phyloP scores from a whole-genome alignment of 225 moss, liverwort and hornwort species.

The Neckera pumila region DNA sequence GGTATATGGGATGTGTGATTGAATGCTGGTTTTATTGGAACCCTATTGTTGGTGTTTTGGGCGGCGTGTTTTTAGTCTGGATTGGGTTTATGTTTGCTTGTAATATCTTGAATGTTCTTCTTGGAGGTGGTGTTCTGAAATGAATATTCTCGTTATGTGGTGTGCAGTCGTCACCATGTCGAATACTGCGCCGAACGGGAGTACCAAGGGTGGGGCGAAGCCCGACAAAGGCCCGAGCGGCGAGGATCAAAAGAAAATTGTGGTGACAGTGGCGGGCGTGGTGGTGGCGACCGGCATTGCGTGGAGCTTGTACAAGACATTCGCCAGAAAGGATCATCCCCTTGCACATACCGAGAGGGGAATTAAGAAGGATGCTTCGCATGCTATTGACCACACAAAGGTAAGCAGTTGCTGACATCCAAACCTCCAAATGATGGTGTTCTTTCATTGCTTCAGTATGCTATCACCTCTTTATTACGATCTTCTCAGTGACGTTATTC shows the following conservation, averaged over 20 bases:
- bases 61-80: not conserved
- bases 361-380: constrained; percentile 17
- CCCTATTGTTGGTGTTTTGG: not conserved
- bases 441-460: not conserved
- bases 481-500: not conserved
- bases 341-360: constrained; percentile 22
- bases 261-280: constrained; percentile 24
- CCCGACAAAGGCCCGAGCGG: not conserved
- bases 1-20: not conserved
- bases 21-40: not conserved
- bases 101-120: not conserved
- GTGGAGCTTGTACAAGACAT: constrained; percentile 27
- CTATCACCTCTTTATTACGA: not conserved
- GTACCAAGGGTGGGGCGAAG: constrained; percentile 1
- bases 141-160: not conserved
- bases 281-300: constrained; percentile 38
- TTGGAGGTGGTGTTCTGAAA: not conserved
- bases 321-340: constrained; percentile 17
- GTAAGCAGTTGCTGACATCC: not conserved
- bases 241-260: not conserved
- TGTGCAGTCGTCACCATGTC: constrained; percentile 15
- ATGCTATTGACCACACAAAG: constrained; percentile 8
- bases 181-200: constrained; percentile 7
- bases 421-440: not conserved
- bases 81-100: not conserved